Conservation (phyloP, 2,329 filamentous ascomycete genomes). For the Aspergillus latus region DNA sequence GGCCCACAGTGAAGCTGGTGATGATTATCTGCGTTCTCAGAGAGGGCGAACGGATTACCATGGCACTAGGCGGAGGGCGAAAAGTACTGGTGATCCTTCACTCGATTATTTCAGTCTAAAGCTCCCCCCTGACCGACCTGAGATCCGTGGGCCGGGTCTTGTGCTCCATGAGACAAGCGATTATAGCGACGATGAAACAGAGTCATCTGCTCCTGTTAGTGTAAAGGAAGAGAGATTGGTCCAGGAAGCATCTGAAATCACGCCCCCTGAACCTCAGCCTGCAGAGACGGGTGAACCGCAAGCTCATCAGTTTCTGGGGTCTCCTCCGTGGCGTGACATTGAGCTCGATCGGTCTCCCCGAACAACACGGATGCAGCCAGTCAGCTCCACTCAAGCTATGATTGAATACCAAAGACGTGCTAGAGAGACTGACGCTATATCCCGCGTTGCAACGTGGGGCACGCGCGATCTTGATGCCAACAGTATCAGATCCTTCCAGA, state of each 20-base stretch:
- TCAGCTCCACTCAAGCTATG: constrained; percentile 57
- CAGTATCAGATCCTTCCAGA: constrained; percentile 46
- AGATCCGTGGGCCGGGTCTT: constrained; percentile 54
- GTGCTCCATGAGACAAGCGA: constrained; percentile 47
- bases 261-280: constrained; percentile 26
- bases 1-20: constrained; percentile 43
- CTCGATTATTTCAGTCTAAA: constrained; percentile 37
- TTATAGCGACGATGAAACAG: constrained; percentile 32
- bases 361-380: constrained; percentile 46
- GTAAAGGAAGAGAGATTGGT: constrained; percentile 26
- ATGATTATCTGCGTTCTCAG: constrained; percentile 26
- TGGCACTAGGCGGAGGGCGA: constrained; percentile 47
- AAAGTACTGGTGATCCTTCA: constrained; percentile 40
- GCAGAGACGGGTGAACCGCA: constrained; percentile 34
- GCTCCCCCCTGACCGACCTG: constrained; percentile 30
- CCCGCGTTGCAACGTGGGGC: constrained; percentile 56
- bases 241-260: constrained; percentile 24
- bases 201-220: constrained; percentile 18
- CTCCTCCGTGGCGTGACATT: constrained; percentile 53
- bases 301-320: constrained; percentile 38
- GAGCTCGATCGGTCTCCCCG: constrained; percentile 31
- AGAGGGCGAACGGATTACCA: constrained; percentile 24
- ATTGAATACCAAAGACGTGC: constrained; percentile 51
- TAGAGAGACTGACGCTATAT: constrained; percentile 54
- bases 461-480: constrained; percentile 53